phyloP scores from a whole-genome alignment of 2,329 filamentous ascomycete genomes.

The Neurospora crassa region DNA sequence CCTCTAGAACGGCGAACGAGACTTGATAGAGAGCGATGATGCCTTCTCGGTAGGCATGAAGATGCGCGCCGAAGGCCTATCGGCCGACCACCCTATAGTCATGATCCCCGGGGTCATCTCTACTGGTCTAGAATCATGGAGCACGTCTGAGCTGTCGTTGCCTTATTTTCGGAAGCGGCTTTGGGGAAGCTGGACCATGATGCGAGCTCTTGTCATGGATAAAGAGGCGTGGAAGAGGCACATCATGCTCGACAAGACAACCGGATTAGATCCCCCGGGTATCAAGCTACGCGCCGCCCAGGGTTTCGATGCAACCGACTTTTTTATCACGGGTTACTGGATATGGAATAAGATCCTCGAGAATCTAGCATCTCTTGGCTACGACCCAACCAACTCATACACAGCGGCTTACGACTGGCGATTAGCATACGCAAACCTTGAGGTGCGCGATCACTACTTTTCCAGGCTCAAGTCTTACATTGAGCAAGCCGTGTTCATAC shows the following conservation, averaged over 20 bases:
- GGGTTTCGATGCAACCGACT: conserved; percentile 95
- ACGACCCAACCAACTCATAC: conserved; percentile 72
- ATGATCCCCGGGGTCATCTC: conserved; percentile 99
- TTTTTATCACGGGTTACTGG: conserved; percentile 89
- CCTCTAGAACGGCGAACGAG: conserved; percentile 68
- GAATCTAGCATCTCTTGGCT: conserved; percentile 90
- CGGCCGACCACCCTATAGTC: conserved; percentile 78
- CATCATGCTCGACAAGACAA: conserved; percentile 90
- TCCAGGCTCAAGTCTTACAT: conserved; percentile 83
- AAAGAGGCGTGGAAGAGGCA: conserved; percentile 93
- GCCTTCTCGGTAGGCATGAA: conserved; percentile 86
- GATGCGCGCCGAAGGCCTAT: conserved; percentile 68
- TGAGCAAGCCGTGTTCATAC: conserved; percentile 67
- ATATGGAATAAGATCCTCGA: conserved; percentile 99
- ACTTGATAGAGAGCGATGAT: conserved; percentile 77
- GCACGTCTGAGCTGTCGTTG: conserved; percentile 72
- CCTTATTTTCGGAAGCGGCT: conserved; percentile 90
- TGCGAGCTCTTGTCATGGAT: conserved; percentile 85
- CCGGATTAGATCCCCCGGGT: conserved; percentile 80
- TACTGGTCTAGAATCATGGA: conserved; percentile 93
- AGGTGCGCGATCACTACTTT: conserved; percentile 88
- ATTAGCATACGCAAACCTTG: conserved; percentile 80
- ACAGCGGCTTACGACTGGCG: conserved; percentile 83
- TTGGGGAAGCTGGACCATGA: conserved; percentile 99
- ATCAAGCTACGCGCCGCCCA: conserved; percentile 90